Percentiles rank a stretch among this genome's conserved stretches.
Evolutionary conservation across 1,139 yeast species (phyloP).

Genomic region (Citeromyces hawaiiensis): DNA sequence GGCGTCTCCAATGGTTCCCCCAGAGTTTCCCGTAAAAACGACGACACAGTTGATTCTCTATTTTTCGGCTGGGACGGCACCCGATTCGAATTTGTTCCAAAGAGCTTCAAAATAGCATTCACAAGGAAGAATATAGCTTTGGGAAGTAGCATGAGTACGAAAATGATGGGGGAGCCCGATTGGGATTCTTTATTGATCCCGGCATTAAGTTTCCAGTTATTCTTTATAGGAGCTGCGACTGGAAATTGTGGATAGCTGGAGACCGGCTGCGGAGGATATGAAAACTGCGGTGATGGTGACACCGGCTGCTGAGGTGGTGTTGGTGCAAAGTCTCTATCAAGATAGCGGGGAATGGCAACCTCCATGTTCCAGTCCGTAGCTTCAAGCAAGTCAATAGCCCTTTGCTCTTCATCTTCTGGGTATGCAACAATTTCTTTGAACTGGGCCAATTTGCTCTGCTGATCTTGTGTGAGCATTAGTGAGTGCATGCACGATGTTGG

Average conservation of each 20-base stretch:
- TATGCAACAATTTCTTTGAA: constrained; percentile 33
- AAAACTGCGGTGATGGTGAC: not conserved
- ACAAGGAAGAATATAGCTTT: constrained; percentile 22
- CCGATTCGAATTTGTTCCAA: constrained; percentile 17
- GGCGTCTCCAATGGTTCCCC: constrained; percentile 14
- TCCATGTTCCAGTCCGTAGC: constrained; percentile 35
- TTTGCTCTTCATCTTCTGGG: constrained; percentile 21
- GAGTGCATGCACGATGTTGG: not conserved
- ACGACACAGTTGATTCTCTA: constrained; percentile 2
- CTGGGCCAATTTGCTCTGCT: constrained; percentile 17
- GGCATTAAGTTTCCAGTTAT: constrained; percentile 18
- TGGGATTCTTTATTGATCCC: constrained; percentile 9
- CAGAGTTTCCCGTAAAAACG: constrained; percentile 8
- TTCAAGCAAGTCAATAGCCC: constrained; percentile 23
- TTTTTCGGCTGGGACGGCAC: constrained; percentile 18
- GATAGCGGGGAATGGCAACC: constrained; percentile 32
- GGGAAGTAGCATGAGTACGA: constrained; percentile 33
- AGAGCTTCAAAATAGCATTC: constrained; percentile 19
- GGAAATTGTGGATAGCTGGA: constrained; percentile 15
- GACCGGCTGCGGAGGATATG: not conserved
- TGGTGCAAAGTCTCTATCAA: constrained; percentile 30
- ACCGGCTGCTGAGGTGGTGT: not conserved
- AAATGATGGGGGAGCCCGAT: constrained; percentile 21
- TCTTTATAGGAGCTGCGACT: constrained; percentile 22
- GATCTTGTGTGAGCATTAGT: constrained; percentile 10